phyloP scores from a whole-genome alignment of 1,284 basidiomycete genomes.

The Entoloma clypeatum region DNA sequence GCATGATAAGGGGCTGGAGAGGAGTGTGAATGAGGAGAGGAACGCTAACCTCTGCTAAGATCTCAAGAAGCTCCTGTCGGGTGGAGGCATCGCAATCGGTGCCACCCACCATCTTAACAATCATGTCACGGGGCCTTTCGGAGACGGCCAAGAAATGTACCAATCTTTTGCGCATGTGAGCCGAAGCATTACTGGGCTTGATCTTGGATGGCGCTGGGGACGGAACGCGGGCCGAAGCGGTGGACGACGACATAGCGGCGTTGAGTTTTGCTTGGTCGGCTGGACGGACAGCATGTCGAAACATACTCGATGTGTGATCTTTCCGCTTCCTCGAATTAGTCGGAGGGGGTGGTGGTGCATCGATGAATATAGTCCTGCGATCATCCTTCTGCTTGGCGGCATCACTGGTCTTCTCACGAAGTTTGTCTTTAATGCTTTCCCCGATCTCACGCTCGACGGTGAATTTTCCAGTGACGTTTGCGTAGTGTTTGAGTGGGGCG shows the following conservation, averaged over 20 bases:
- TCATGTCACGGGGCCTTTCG: conserved; percentile 43
- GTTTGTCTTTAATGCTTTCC: conserved; percentile 47
- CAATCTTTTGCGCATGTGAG: conserved; percentile 41
- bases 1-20: conserved; percentile 1
- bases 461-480: conserved; percentile 65
- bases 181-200: conserved; percentile 16
- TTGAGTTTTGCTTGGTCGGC: conserved; percentile 26
- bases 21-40: too few species aligned
- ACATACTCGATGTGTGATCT: conserved; percentile 29
- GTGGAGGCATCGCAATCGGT: conserved; percentile 28
- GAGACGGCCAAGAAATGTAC: conserved; percentile 52
- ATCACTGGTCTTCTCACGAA: conserved; percentile 53
- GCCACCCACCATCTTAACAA: conserved; percentile 40
- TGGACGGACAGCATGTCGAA: conserved; percentile 33
- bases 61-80: conserved; percentile 38
- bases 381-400: conserved; percentile 54
- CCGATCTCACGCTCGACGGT: conserved; percentile 55
- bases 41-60: conserved; percentile 45
- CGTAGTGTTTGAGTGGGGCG: conserved; percentile 66
- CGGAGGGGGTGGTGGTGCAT: conserved; percentile 32
- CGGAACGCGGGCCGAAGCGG: conserved; percentile 21
- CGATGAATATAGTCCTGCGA: conserved; percentile 51
- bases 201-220: conserved; percentile 25
- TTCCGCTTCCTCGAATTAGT: conserved; percentile 35
- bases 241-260: conserved; percentile 18